Evolutionary conservation across 495 filamentous ascomycete species (phyloP), one percentile per base, ranked within the genome.

Genomic region (Penicillium cataractarum): DNA sequence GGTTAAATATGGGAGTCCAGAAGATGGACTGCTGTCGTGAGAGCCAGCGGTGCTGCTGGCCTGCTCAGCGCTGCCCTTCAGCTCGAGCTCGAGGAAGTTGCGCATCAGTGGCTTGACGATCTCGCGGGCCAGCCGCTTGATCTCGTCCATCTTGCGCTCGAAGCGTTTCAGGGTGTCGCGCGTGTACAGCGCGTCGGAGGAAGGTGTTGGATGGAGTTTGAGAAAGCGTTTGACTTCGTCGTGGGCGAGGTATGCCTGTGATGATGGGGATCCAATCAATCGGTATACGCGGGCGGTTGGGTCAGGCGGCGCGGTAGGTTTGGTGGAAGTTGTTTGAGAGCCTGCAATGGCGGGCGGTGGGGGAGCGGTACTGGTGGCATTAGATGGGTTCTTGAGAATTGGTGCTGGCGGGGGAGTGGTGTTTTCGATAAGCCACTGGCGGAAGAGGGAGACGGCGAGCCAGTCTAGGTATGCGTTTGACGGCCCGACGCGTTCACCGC

Each of bases 191-290:
- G 90, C 63, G 77, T 86, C 74, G 7, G 77, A 60, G 15, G 78
- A 78, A 0, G 76, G 68, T 10, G 78, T 80, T 1, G 79, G 77
- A 39, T 78, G 77, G 21, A 92, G 76, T 66, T 93, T 93, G 32
- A 97, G 81, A 58, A 97, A 97, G 27, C 86, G 85, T 74, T 97
- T 97, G 65, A 93, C 86, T 65, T 96, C 92, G 65, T 96, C 92
- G 69, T 93, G 92, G 2, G 81, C 70, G 0, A 97, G 85, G 70
- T 96, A 97, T 6, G 82, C 79, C 24, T 81, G 74, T 0, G 83
- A 76, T 0, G 82, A 82, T 0, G 79, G 69, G 0, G 83, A 82
- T 19, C 89, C 89, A 17, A 97, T 81, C 13, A 89, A 77, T 42
- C 90, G 83, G 74, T 89, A 96, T 0, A 92, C 82, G n/a, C 85